A percentile compares a stretch with the other conserved stretches of the same genome.
These are phyloP conservation scores for Trametes meyenii DNA, from an alignment of 768 basidiomycete genomes.

Conservation along the genomic window DNA sequence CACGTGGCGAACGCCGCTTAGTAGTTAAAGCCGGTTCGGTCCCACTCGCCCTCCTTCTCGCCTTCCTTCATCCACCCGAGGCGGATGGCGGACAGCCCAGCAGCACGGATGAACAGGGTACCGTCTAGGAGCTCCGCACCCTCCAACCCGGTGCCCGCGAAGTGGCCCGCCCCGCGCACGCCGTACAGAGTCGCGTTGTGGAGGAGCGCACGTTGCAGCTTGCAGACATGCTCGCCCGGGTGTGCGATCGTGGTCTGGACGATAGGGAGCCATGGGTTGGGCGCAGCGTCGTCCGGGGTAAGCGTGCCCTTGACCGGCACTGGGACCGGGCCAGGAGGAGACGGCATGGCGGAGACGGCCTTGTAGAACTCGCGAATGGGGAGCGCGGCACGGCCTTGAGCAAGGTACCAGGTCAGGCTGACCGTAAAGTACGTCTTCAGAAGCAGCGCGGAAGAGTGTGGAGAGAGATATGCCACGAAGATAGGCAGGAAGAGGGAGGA, in stretches of 20 bases:
- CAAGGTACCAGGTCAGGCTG: conserved; percentile 56
- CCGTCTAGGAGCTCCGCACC: conserved; percentile 63
- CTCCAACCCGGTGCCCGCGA: conserved; percentile 38
- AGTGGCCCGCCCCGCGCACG: conserved; percentile 37
- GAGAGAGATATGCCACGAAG: conserved; percentile 38
- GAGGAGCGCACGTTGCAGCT: conserved; percentile 52
- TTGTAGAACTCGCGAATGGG: conserved; percentile 54
- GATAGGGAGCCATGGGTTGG: conserved; percentile 64
- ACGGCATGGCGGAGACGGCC: conserved; percentile 18
- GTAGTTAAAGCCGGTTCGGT: conserved; percentile 35
- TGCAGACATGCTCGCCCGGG: conserved; percentile 60
- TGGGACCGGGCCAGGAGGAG: conserved; percentile 29
- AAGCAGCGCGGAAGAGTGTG: conserved; percentile 49
- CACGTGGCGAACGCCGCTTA: background rate
- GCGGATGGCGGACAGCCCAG: conserved; percentile 50
- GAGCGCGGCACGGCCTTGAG: conserved; percentile 55
- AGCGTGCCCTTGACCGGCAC: conserved; percentile 32
- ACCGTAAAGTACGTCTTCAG: conserved; percentile 61
- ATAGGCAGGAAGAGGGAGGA: conserved; percentile 65
- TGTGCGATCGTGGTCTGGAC: conserved; percentile 55
- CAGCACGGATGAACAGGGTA: conserved; percentile 61
- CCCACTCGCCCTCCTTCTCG: conserved; percentile 29
- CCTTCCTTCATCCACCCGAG: conserved; percentile 46
- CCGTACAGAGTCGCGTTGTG: conserved; percentile 52
- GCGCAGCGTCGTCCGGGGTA: conserved; percentile 41